phyloP scores from a whole-genome alignment of 2,329 filamentous ascomycete genomes.

The Aspergillus fructus region DNA sequence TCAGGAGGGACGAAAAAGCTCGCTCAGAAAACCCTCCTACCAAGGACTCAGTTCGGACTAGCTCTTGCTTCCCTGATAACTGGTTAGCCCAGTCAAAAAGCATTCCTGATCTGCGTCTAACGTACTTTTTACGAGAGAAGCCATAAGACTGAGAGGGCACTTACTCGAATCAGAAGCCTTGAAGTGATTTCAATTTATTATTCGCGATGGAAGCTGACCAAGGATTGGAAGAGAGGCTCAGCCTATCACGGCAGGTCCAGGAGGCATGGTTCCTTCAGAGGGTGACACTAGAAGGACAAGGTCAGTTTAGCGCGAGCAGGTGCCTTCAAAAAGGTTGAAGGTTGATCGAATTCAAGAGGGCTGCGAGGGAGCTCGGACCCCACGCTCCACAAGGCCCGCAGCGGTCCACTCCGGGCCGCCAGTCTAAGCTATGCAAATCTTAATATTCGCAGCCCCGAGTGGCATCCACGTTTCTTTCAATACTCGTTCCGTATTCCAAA shows the following conservation, averaged over 20 bases:
- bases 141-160: constrained; percentile 7
- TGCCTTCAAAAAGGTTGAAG: constrained; percentile 9
- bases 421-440: constrained; percentile 27
- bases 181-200: constrained; percentile 21
- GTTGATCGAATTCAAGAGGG: neutral
- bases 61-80: constrained; percentile 4
- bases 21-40: constrained; percentile 3
- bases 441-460: neutral
- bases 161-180: constrained; percentile 15
- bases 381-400: constrained; percentile 23
- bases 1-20: constrained; percentile 4
- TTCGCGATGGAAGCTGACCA: constrained; percentile 11
- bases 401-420: constrained; percentile 28
- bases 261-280: constrained; percentile 15
- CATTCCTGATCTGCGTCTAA: constrained; percentile 19
- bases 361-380: constrained; percentile 21
- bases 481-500: neutral
- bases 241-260: constrained; percentile 19
- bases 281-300: constrained; percentile 5
- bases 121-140: constrained; percentile 25
- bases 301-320: constrained; percentile 9
- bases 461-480: neutral
- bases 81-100: constrained; percentile 12
- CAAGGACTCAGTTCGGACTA: constrained; percentile 6
- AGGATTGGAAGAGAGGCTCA: constrained; percentile 12